Evolutionary conservation across 2,329 filamentous ascomycete genomes (phyloP).

Genomic region (Aspergillus quadricinctus): DNA sequence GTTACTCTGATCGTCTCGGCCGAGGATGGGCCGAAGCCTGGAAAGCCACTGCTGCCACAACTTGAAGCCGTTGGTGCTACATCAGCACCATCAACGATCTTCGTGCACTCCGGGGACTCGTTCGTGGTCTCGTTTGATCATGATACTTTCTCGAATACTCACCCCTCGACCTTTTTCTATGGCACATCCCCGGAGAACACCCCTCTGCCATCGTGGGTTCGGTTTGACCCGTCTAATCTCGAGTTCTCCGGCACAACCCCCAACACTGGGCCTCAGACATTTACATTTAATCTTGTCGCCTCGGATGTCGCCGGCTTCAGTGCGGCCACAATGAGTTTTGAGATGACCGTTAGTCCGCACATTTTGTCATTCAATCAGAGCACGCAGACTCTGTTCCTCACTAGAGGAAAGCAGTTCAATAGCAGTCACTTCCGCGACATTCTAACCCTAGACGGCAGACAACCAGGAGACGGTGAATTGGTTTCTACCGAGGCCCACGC

Average conservation of each 20-base stretch:
- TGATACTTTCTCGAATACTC: slow-evolving; percentile 60
- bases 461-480: slow-evolving; percentile 49
- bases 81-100: slow-evolving; percentile 36
- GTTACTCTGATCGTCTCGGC: slow-evolving; percentile 67
- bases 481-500: slow-evolving; percentile 49
- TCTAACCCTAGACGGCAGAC: slow-evolving; percentile 56
- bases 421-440: slow-evolving; percentile 50
- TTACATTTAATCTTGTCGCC: slow-evolving; percentile 68
- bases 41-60: slow-evolving; percentile 33
- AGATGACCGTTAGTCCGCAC: slow-evolving; percentile 67
- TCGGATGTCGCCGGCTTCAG: slow-evolving; percentile 78
- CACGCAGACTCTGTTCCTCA: slow-evolving; percentile 55
- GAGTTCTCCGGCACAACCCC: slow-evolving; percentile 70
- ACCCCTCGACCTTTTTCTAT: slow-evolving; percentile 63
- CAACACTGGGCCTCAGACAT: slow-evolving; percentile 64
- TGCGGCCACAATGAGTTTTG: slow-evolving; percentile 61
- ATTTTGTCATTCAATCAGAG: slow-evolving; percentile 61
- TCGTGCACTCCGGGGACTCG: slow-evolving; percentile 34
- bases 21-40: slow-evolving; percentile 32
- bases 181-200: slow-evolving; percentile 71
- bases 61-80: slow-evolving; percentile 32
- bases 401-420: slow-evolving; percentile 47
- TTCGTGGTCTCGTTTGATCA: slow-evolving; percentile 70
- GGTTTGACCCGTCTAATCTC: slow-evolving; percentile 62
- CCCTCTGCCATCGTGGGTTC: slow-evolving; percentile 80